Evolutionary conservation across 306 rosid genomes (phyloP).

Genomic region (Parietaria judaica): DNA sequence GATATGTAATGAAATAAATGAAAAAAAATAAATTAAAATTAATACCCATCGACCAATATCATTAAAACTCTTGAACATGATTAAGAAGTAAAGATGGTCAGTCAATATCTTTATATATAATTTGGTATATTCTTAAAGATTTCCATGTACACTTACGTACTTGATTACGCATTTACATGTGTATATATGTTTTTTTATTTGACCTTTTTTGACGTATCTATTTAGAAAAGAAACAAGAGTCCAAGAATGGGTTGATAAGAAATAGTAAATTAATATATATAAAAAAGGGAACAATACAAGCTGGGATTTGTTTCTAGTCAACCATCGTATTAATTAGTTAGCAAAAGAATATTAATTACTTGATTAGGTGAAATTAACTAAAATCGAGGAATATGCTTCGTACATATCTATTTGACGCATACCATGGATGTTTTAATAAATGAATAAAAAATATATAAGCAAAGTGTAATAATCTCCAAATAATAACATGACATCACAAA

Average conservation of each 20-base stretch:
- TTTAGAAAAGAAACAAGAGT: background rate
- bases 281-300: too few species aligned
- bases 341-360: background rate
- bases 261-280: background rate
- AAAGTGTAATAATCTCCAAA: background rate
- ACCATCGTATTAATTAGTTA: background rate
- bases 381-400: conserved; percentile 4
- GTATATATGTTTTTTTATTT: too few species aligned
- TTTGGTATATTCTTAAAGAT: too few species aligned
- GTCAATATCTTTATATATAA: too few species aligned
- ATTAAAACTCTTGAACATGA: too few species aligned
- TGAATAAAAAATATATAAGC: background rate
- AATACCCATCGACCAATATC: too few species aligned
- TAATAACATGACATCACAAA: conserved; percentile 7
- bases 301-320: background rate
- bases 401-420: conserved; percentile 18
- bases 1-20: too few species aligned
- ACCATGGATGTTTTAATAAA: background rate
- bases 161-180: too few species aligned
- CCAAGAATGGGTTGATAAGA: background rate
- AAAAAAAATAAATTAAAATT: too few species aligned
- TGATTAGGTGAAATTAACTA: background rate
- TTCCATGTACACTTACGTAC: too few species aligned
- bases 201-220: too few species aligned
- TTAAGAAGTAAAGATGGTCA: too few species aligned